Conservation (phyloP, 2,329 filamentous ascomycete species). For the Colletotrichum destructivum region DNA sequence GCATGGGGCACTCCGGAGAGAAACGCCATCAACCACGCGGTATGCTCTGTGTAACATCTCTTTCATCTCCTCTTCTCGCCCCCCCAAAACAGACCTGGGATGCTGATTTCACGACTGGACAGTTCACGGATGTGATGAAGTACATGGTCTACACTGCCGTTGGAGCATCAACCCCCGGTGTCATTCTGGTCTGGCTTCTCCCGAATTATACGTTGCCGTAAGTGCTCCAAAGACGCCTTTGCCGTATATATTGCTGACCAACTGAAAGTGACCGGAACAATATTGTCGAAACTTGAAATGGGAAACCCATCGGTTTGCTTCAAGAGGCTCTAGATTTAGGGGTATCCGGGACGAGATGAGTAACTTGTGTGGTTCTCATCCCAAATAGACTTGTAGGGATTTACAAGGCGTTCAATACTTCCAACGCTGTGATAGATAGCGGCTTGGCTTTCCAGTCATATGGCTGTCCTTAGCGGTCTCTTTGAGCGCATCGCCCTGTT, state of each 20-base stretch:
- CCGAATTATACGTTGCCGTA: conserved; percentile 31
- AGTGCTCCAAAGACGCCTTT: background rate
- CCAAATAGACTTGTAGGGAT: too few species aligned
- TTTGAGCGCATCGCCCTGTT: background rate
- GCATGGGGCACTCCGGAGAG: conserved; percentile 33
- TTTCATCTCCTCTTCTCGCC: too few species aligned
- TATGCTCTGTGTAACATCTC: background rate
- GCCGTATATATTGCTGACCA: background rate
- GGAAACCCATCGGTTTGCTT: too few species aligned
- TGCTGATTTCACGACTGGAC: background rate
- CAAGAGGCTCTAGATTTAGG: too few species aligned
- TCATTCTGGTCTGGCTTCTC: conserved; percentile 27
- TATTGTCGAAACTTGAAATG: conserved; percentile 1
- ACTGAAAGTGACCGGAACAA: conserved; percentile 23
- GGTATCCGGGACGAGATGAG: background rate
- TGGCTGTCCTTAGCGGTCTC: background rate
- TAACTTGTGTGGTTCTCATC: too few species aligned
- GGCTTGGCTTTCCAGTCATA: background rate
- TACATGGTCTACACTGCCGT: conserved; percentile 28
- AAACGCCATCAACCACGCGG: conserved; percentile 27
- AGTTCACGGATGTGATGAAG: conserved; percentile 36
- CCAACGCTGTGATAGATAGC: too few species aligned
- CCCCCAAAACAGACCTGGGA: too few species aligned
- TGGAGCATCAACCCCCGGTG: conserved; percentile 28
- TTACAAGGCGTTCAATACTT: too few species aligned